Evolutionary conservation across 495 filamentous ascomycete species (phyloP).

Genomic region (Tuber borchii): DNA sequence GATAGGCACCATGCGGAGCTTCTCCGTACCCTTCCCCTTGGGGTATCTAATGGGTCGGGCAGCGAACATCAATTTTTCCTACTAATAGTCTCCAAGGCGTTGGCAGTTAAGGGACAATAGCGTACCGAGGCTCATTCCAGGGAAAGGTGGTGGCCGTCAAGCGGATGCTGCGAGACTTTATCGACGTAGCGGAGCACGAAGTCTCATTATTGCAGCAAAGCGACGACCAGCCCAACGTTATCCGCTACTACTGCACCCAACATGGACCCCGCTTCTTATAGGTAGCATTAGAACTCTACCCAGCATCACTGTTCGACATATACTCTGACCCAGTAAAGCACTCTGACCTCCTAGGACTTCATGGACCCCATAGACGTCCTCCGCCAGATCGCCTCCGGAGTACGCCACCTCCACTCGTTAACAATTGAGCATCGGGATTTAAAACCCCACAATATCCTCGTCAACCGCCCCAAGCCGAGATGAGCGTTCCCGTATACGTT

Average conservation of each 20-base stretch:
- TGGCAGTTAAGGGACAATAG: conserved; percentile 79
- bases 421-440: conserved; percentile 95
- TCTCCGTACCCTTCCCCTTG: too few relatives aligned
- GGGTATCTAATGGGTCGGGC: too few relatives aligned
- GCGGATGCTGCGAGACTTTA: conserved; percentile 89
- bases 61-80: neutral
- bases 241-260: conserved; percentile 89
- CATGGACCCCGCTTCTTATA: conserved; percentile 86
- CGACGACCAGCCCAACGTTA: conserved; percentile 92
- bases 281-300: conserved; percentile 92
- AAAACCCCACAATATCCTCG: conserved; percentile 94
- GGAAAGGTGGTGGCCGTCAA: conserved; percentile 92
- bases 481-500: too few relatives aligned
- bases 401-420: conserved; percentile 81
- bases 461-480: conserved; percentile 50
- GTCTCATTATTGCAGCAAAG: conserved; percentile 83
- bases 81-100: conserved; percentile 36
- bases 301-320: conserved; percentile 84
- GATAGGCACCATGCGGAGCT: too few relatives aligned
- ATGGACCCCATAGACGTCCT: conserved; percentile 60
- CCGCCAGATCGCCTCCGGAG: conserved; percentile 76
- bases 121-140: conserved; percentile 78
- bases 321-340: conserved; percentile 62
- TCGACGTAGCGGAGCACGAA: conserved; percentile 90
- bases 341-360: conserved; percentile 50